Evolutionary conservation across 129 eudicot species (phyloP).

Genomic region (Chrysanthemum lavandulifolium): DNA sequence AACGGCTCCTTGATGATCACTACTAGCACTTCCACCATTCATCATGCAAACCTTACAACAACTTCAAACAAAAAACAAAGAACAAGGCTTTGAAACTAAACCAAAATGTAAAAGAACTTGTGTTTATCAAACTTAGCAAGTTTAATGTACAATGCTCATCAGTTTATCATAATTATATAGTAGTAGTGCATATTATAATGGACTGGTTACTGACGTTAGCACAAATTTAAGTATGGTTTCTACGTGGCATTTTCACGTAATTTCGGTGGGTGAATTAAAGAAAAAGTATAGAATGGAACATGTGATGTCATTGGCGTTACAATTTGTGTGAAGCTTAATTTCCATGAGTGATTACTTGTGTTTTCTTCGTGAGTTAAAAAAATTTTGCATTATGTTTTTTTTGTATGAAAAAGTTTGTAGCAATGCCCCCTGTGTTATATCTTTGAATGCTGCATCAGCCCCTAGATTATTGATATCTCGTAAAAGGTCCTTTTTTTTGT

Average conservation of each 20-base stretch:
- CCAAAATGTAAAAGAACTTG: background rate
- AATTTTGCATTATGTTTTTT: slow-evolving; percentile 13
- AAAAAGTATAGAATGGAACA: background rate
- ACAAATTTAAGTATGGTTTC: background rate
- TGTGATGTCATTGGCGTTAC: slow-evolving; percentile 22
- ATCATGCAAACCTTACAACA: slow-evolving; percentile 30
- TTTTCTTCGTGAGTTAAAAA: slow-evolving; percentile 12
- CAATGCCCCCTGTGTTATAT: background rate
- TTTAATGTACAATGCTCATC: background rate
- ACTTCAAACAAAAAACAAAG: slow-evolving; percentile 22
- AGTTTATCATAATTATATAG: no score
- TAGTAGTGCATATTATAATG: background rate
- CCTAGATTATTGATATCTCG: background rate
- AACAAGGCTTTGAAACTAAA: background rate
- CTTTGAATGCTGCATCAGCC: background rate
- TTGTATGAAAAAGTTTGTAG: background rate
- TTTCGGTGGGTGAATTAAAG: no score
- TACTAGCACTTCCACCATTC: background rate
- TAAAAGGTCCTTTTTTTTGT: background rate
- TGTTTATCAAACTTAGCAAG: slow-evolving; percentile 6
- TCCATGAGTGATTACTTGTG: slow-evolving; percentile 21
- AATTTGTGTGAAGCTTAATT: slow-evolving; percentile 19
- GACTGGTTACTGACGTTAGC: background rate
- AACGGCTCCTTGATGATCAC: background rate
- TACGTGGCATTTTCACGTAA: no score